Base-by-base conservation (phyloP, 768 basidiomycete species). In the Serendipita sp. region DNA sequence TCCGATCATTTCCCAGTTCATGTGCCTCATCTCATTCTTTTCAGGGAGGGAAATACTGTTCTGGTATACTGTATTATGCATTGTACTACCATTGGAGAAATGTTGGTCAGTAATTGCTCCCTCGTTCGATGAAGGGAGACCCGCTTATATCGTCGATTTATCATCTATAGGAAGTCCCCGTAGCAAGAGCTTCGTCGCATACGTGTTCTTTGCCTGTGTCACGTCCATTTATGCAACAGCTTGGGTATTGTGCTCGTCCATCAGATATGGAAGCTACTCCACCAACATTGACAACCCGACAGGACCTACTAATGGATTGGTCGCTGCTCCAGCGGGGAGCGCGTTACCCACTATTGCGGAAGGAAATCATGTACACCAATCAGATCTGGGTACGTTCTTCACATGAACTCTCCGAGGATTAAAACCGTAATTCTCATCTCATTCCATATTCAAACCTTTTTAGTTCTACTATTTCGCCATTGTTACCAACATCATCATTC, bases 251-350 rank as follows among this genome's bases (percentile, higher is more conserved):
- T 63, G 23, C 31, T 45, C 2, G 29, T 11, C 40, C 1, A 6
- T 40, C 40, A 40, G 40, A 40, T 13, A 13, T 13, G 13, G 18
- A 18, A 18, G 18, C 18, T 18, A 18, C 18, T 33, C 62, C 46
- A 46, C 5, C 40, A 13, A 6, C 43, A 16, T 31, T 46, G 62
- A 8, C 27, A 27, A 13, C 62, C 43, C 34, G 62, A 1, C 67
- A 90, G 91, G 92, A 96, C 69, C 72, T 91, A 36, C 70, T 86
- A 8, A 88, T 94, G 83, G 95, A 98, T 72, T 97, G 95, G 95
- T 90, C 88, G 1, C 71, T 98, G 48, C 75, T 91, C 46, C 78
- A 81, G 64, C 76, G 79, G 3, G 83, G 76, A 64, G 75, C 78
- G 5, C 76, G 69, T 66, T 77, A 87, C 67, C 80, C 75, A 18